Evolutionary conservation across 352 stramenopile species (phyloP).

Genomic region (Phytophthora fragariaefolia): DNA sequence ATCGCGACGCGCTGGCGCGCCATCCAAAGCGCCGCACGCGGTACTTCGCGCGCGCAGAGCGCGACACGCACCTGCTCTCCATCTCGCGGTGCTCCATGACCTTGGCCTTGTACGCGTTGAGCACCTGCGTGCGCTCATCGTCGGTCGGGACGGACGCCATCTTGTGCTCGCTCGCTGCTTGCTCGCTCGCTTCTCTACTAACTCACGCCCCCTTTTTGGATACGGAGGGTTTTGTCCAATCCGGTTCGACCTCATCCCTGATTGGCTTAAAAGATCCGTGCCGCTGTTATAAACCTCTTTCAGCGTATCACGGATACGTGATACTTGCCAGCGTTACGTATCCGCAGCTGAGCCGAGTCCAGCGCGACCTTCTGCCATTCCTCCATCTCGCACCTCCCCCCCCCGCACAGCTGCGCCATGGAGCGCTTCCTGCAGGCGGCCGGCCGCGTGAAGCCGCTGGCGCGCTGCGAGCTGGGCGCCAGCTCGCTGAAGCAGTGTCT

Average conservation of each 20-base stretch:
- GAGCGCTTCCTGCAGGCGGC: conserved; percentile 62
- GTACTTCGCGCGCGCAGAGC: not conserved
- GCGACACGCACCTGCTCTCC: conserved; percentile 86
- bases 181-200: conserved; percentile 9
- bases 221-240: conserved; percentile 34
- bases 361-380: not conserved
- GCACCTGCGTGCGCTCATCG: conserved; percentile 92
- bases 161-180: conserved; percentile 5
- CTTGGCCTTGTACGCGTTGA: conserved; percentile 96
- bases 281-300: not conserved
- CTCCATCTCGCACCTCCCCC: too few relatives aligned
- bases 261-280: conserved; percentile 28
- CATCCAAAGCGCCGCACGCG: not conserved
- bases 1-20: conserved; percentile 14
- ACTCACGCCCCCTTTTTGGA: conserved; percentile 31
- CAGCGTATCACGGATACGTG: too few relatives aligned
- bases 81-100: conserved; percentile 97
- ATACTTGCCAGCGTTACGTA: too few relatives aligned
- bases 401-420: conserved; percentile 43
- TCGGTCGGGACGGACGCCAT: conserved; percentile 76
- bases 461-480: conserved; percentile 48
- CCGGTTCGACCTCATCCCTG: not conserved
- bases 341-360: conserved; percentile 3
- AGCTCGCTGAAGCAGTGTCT: conserved; percentile 68
- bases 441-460: conserved; percentile 74